Evolutionary conservation across 148 eudicot species (phyloP).

Genomic region (Limonium bicolor): DNA sequence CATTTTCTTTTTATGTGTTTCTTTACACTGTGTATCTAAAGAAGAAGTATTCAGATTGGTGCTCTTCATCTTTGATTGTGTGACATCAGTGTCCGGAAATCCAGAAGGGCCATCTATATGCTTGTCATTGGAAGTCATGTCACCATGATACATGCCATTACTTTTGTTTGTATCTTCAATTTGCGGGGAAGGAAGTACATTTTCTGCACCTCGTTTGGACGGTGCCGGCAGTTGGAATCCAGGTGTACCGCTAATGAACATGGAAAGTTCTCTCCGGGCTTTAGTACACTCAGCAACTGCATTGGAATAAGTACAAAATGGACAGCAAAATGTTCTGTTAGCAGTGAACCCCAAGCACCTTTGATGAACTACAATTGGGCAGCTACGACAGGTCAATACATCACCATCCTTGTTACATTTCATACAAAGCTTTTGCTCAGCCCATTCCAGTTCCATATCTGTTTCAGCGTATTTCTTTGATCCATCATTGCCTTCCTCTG

Average conservation of each 20-base stretch:
- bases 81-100: too few relatives aligned
- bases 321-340: slow-evolving; percentile 48
- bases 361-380: slow-evolving; percentile 53
- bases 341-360: slow-evolving; percentile 50
- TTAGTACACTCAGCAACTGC: slow-evolving; percentile 35
- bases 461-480: too few relatives aligned
- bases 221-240: slow-evolving; percentile 7
- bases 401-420: slow-evolving; percentile 57
- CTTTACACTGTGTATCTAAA: too few relatives aligned
- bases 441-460: too few relatives aligned
- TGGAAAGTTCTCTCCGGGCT: slow-evolving; percentile 44
- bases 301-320: slow-evolving; percentile 61
- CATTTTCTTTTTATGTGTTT: too few relatives aligned
- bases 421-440: slow-evolving; percentile 37
- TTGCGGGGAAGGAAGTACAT: slow-evolving; percentile 11
- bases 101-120: slow-evolving; percentile 4
- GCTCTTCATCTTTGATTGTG: slow-evolving; percentile 3
- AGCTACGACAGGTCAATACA: slow-evolving; percentile 45
- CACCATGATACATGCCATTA: slow-evolving; percentile 8
- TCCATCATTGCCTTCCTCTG: too few relatives aligned
- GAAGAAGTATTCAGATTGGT: too few relatives aligned
- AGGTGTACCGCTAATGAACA: slow-evolving; percentile 25
- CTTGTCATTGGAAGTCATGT: slow-evolving; percentile 8
- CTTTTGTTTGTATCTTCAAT: slow-evolving; percentile 6
- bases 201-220: slow-evolving; percentile 4